Evolutionary conservation across 306 rosid genomes (phyloP).

Genomic region (Abrus precatorius): DNA sequence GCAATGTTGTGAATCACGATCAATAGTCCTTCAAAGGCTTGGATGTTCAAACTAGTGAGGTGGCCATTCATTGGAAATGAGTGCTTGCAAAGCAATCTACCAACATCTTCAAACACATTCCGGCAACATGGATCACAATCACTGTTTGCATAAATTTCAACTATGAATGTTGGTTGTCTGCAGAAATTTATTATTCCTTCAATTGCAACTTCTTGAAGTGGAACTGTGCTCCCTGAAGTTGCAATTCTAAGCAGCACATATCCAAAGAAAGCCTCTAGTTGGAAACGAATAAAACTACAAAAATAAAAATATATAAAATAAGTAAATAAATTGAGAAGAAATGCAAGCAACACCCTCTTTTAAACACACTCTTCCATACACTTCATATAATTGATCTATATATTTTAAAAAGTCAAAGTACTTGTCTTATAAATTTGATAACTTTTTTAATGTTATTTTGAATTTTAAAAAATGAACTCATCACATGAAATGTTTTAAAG

Average conservation of each 20-base stretch:
- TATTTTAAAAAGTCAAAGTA: too few species aligned
- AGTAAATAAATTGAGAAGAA: too few species aligned
- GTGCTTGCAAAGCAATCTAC: constrained; percentile 87
- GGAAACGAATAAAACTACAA: constrained; percentile 76
- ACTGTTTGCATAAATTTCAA: constrained; percentile 72
- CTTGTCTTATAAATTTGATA: too few species aligned
- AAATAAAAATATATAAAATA: not conserved
- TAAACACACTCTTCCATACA: too few species aligned
- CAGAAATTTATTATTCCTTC: constrained; percentile 91
- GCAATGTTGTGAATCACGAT: constrained; percentile 84
- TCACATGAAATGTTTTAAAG: too few species aligned
- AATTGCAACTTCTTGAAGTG: constrained; percentile 88
- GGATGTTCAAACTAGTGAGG: constrained; percentile 64
- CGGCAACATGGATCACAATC: constrained; percentile 80
- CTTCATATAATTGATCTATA: too few species aligned
- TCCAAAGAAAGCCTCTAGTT: constrained; percentile 80
- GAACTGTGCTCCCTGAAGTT: constrained; percentile 61
- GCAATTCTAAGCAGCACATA: constrained; percentile 69
- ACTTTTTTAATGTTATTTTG: too few species aligned
- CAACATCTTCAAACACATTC: constrained; percentile 79
- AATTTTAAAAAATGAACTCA: too few species aligned
- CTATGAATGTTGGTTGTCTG: constrained; percentile 77
- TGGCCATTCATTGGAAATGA: constrained; percentile 66
- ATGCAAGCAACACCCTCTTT: too few species aligned
- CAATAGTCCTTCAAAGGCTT: constrained; percentile 87